Base-by-base conservation (phyloP, 2,329 filamentous ascomycete species). In the Penicillium verrucosum region DNA sequence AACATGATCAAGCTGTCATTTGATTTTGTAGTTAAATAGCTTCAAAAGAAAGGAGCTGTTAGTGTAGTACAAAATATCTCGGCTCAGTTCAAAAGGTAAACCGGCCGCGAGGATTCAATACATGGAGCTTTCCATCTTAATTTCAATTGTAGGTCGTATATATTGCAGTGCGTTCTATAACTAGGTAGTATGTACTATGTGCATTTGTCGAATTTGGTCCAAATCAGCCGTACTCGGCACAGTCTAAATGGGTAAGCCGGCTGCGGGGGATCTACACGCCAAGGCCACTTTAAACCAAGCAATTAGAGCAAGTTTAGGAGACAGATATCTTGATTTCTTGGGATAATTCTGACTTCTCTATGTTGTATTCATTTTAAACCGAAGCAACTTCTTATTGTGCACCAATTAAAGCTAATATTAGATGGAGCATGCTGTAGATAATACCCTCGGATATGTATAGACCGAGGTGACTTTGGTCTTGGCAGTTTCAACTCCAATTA, bases 381-480 rank as follows among this genome's bases (percentile, higher is more conserved):
- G 16, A 23, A n/a, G 3, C 2, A n/a, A 16, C 2, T 27, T 2
- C 8, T 8, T 10, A 11, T 16, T 36, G 11, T 9, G 12, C 12
- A 6, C 2, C 5, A 36, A 12, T 16, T 16, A 23, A 36, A 36
- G 7, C 11, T 18, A 5, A 30, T 14, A 10, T 21, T 21, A 3
- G 11, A 8, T n/a, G 2, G 4, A 41, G 34, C 25, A 21, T 38
- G 40, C 23, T 9, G 11, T 14, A 2, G 27, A 18, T 9, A 10
- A 42, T 36, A 43, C 54, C 40, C 42, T 56, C 54, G 54, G 54
- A 56, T 56, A 56, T 42, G 21, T 18, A 29, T 12, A 32, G 48
- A 27, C 54, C 54, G 54, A 56, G 54, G 54, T 29, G 52, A 41
- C 6, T 34, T 6, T 37, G 9, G 21, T 51, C 47, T 51, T 44